These are phyloP conservation scores for Cryptococcus sp. DNA, from an alignment of 1,284 basidiomycete species.

Conservation along the genomic window DNA sequence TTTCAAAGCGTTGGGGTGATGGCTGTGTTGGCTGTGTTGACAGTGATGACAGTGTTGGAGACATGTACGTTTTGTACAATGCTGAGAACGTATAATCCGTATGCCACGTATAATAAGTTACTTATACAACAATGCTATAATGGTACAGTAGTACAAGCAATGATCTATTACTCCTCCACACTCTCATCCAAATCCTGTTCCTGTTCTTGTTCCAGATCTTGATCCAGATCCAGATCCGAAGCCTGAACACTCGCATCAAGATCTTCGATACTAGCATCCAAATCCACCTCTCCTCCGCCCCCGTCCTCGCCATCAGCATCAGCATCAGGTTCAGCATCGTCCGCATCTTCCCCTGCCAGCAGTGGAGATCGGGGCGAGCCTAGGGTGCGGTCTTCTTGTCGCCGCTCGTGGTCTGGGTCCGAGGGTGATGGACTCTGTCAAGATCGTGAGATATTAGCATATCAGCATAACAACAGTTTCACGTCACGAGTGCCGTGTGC, in stretches of 20 bases:
- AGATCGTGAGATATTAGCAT: too few species aligned
- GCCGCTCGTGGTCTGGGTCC: constrained; percentile 40
- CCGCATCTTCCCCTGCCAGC: background rate
- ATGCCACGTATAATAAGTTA: background rate
- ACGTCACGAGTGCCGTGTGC: too few species aligned
- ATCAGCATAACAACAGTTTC: too few species aligned
- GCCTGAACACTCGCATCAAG: constrained; percentile 25
- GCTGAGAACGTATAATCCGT: background rate
- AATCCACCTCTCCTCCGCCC: constrained; percentile 27
- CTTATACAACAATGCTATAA: background rate
- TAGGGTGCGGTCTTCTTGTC: constrained; percentile 44
- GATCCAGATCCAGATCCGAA: constrained; percentile 7
- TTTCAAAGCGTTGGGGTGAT: background rate
- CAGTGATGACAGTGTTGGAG: background rate
- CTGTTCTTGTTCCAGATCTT: constrained; percentile 6
- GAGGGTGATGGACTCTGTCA: constrained; percentile 45
- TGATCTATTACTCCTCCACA: constrained; percentile 15
- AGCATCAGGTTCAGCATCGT: background rate
- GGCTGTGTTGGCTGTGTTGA: background rate
- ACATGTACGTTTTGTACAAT: constrained; percentile 1
- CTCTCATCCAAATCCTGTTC: constrained; percentile 18
- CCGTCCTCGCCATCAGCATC: constrained; percentile 2
- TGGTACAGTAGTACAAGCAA: constrained; percentile 4
- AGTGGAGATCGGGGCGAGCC: constrained; percentile 12
- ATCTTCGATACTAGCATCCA: constrained; percentile 44